These are phyloP conservation scores for Epipyxis sp. DNA, from an alignment of 108 stramenopile genomes.

Conservation along the genomic window DNA sequence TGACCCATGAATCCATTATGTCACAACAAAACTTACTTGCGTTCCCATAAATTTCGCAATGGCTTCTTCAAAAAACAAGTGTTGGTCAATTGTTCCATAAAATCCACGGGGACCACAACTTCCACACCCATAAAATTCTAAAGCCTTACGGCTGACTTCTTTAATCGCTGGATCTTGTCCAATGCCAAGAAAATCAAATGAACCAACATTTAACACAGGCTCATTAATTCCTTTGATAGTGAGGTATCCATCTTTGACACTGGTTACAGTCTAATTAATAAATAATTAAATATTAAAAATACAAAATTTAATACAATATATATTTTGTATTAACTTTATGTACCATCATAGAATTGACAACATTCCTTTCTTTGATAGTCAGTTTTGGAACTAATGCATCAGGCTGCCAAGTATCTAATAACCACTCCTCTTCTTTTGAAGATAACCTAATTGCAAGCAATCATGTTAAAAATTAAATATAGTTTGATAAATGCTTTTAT, in stretches of 20 bases:
- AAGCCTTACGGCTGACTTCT: constrained; percentile 61
- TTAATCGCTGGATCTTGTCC: constrained; percentile 48
- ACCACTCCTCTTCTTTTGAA: constrained; percentile 62
- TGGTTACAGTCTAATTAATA: background rate
- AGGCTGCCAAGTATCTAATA: constrained; percentile 84
- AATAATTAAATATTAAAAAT: background rate
- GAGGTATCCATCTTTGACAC: constrained; percentile 18
- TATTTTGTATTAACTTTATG: background rate
- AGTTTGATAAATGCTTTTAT: no score
- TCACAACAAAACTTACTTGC: no score
- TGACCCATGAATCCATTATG: background rate
- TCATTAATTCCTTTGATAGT: constrained; percentile 34
- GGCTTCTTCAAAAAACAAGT: constrained; percentile 74
- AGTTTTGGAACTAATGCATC: constrained; percentile 65
- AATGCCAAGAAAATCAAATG: constrained; percentile 59
- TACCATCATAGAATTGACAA: constrained; percentile 17
- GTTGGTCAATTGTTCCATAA: constrained; percentile 97
- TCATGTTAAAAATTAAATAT: no score
- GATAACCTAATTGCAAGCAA: constrained; percentile 32
- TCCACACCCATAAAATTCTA: constrained; percentile 84
- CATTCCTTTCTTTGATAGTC: constrained; percentile 21
- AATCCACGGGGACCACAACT: constrained; percentile 98
- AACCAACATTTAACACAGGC: constrained; percentile 52
- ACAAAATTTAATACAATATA: background rate
- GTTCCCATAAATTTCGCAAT: constrained; percentile 74